Evolutionary conservation across 805 yeast species (phyloP), one percentile per base, ranked within the genome.

Genomic region (Metschnikowia santaceciliae): DNA sequence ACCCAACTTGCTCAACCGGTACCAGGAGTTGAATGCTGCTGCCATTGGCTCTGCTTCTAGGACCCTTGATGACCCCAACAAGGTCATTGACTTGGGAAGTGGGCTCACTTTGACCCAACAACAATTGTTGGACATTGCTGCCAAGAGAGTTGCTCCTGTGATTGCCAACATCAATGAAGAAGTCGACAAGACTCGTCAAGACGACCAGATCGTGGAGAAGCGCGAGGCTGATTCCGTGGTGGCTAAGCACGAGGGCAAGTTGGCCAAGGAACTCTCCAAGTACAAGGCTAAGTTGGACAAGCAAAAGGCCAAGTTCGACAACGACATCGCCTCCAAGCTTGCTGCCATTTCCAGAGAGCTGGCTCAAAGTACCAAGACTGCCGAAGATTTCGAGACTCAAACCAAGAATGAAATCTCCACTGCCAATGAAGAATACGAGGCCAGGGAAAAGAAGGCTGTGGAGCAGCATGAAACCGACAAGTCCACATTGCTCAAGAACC

Each of bases 121-220:
- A 49, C 82, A 80, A 62, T 74, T 80, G 54, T 69, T 78, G 57
- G 84, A 72, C 46, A 76, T 80, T 60, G 84, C 84, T 20, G 76
- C 78, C 37, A 70, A 69, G 55, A 72, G 84, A 56, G 81, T 80
- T 36, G 78, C 79, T 33, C 85, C 85, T 4, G 76, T 80, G 36
- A 67, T 80, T 60, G 71, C 75, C 42, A 70, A 65, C 55, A 79
- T 80, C 61, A 77, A 79, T 59, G 77, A 73, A 30, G 76, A 77
- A 53, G 84, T 79, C 43, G 66, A 63, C 44, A 69, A 71, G 55
- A 70, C 77, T 32, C 62, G 75, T 54, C 54, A 69, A 50, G 77
- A 70, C 54, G 82, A 78, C 60, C 68, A 71, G 57, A 65, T 74
- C 61, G 63, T 67, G 53, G 63, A 73, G 62, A 61, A 75, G 61